Evolutionary conservation across 2,329 filamentous ascomycete species (phyloP).

Genomic region (Aciculosporium take): DNA sequence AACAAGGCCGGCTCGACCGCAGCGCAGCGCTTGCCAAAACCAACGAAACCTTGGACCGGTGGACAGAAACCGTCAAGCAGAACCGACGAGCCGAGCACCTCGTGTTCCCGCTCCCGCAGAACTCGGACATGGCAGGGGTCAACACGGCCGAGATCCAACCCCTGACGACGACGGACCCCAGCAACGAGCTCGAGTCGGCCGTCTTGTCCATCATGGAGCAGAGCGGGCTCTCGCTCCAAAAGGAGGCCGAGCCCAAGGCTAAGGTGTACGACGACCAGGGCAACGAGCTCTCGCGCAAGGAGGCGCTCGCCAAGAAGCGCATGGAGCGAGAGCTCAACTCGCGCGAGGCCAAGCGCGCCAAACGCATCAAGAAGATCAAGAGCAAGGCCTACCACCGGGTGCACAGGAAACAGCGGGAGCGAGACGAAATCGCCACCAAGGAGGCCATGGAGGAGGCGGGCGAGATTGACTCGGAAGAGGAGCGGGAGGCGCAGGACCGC

Average conservation of each 20-base stretch:
- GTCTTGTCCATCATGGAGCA: conserved; percentile 84
- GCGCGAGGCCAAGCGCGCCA: conserved; percentile 73
- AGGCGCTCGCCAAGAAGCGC: conserved; percentile 59
- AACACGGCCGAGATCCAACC: conserved; percentile 51
- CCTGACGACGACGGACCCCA: conserved; percentile 45
- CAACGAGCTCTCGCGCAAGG: conserved; percentile 57
- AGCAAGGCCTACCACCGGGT: conserved; percentile 88
- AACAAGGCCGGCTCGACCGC: conserved; percentile 76
- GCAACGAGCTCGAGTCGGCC: conserved; percentile 70
- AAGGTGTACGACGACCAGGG: conserved; percentile 55
- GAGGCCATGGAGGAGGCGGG: conserved; percentile 42
- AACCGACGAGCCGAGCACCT: conserved; percentile 87
- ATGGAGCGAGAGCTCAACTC: conserved; percentile 74
- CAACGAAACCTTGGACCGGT: conserved; percentile 77
- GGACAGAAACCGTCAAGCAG: conserved; percentile 89
- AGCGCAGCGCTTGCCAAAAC: conserved; percentile 76
- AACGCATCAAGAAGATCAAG: conserved; percentile 98
- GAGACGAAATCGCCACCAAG: conserved; percentile 36
- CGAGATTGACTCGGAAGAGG: conserved; percentile 50
- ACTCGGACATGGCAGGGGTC: conserved; percentile 45
- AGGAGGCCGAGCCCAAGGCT: conserved; percentile 33
- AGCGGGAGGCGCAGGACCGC: conserved; percentile 52
- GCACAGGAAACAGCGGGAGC: conserved; percentile 59
- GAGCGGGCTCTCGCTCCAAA: conserved; percentile 54
- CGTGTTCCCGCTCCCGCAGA: conserved; percentile 69